Percentiles rank a stretch among this genome's conserved stretches.
phyloP scores from a whole-genome alignment of 169 alveolate genomes.

The Plasmodium relictum region DNA sequence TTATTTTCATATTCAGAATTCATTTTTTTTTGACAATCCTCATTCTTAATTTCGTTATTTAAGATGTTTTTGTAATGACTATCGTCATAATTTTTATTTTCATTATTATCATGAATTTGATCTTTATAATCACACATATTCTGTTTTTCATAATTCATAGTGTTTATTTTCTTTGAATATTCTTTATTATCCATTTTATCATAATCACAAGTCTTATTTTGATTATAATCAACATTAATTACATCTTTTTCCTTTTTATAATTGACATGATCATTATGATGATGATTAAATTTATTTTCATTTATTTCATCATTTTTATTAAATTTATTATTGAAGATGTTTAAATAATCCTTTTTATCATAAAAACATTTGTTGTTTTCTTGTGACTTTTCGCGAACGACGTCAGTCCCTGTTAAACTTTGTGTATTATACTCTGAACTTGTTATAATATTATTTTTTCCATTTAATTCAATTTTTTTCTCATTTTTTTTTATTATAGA shows the following conservation, averaged over 20 bases:
- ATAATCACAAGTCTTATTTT: neutral
- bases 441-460: neutral
- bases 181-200: neutral
- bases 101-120: too few relatives aligned
- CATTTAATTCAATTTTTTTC: neutral
- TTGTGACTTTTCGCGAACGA: too few relatives aligned
- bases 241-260: neutral
- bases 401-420: too few relatives aligned
- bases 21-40: neutral
- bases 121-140: too few relatives aligned
- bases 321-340: too few relatives aligned
- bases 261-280: neutral
- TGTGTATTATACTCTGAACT: too few relatives aligned
- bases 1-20: neutral
- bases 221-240: neutral
- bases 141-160: too few relatives aligned
- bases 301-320: neutral
- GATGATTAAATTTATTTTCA: neutral
- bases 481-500: conserved; percentile 3
- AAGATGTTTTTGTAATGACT: neutral
- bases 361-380: too few relatives aligned
- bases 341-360: too few relatives aligned
- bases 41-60: neutral
- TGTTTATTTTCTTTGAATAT: too few relatives aligned
- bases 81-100: too few relatives aligned